These are phyloP conservation scores for Poronia punctata DNA, from an alignment of 495 filamentous ascomycete species.

Conservation along the genomic window DNA sequence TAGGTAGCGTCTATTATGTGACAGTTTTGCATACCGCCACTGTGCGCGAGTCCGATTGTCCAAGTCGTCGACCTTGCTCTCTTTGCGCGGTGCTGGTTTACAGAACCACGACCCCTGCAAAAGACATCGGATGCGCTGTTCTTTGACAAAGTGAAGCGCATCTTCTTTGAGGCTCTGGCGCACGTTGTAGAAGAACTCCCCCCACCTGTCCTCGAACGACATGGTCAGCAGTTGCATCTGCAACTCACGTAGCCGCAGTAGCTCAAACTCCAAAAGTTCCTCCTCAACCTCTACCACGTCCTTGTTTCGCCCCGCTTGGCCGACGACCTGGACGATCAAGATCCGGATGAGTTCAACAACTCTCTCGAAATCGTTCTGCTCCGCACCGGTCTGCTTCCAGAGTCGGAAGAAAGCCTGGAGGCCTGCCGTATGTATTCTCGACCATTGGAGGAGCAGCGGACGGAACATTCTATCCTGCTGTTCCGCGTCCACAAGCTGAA, in stretches of 20 bases:
- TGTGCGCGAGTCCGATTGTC: constrained; percentile 32
- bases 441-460: constrained; percentile 89
- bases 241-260: constrained; percentile 66
- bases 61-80: constrained; percentile 28
- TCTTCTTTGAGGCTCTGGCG: constrained; percentile 91
- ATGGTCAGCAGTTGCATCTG: constrained; percentile 92
- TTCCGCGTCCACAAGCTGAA: constrained; percentile 68
- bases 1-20: constrained; percentile 82
- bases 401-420: constrained; percentile 86
- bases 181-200: constrained; percentile 78
- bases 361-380: constrained; percentile 82
- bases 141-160: constrained; percentile 90
- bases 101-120: constrained; percentile 89
- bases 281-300: constrained; percentile 86
- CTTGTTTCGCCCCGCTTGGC: constrained; percentile 72
- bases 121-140: constrained; percentile 90
- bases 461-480: constrained; percentile 82
- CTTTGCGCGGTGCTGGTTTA: constrained; percentile 39
- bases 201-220: constrained; percentile 92
- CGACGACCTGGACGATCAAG: constrained; percentile 85
- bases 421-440: constrained; percentile 81
- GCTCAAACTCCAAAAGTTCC: constrained; percentile 77
- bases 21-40: constrained; percentile 82
- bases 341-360: constrained; percentile 85
- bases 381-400: constrained; percentile 84